phyloP scores from a whole-genome alignment of 306 rosid genomes.

The Canavalia gladiata region DNA sequence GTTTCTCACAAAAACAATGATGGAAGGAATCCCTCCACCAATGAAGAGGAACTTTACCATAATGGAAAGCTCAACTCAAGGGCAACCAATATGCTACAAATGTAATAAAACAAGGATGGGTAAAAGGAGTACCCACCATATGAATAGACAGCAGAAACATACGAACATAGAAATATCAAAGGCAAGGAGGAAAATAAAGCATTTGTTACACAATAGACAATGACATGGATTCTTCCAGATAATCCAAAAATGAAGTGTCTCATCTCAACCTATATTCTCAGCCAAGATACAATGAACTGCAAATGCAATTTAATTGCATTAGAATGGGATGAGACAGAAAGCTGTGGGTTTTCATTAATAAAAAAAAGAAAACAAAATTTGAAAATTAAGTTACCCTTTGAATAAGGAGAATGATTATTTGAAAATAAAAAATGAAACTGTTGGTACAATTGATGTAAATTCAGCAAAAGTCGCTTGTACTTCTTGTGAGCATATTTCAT shows the following conservation, averaged over 20 bases:
- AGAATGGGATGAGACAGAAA: neutral
- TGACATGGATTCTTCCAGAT: neutral
- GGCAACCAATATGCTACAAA: neutral
- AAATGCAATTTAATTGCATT: neutral
- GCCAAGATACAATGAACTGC: neutral
- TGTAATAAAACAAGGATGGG: neutral
- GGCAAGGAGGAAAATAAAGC: neutral
- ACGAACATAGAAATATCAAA: neutral
- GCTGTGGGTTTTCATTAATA: neutral
- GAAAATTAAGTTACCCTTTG: neutral
- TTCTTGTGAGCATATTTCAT: neutral
- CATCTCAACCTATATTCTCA: neutral
- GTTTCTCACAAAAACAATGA: no score
- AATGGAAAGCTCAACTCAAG: conserved; percentile 3
- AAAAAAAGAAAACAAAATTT: neutral
- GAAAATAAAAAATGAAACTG: neutral
- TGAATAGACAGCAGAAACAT: no score
- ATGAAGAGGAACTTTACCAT: neutral
- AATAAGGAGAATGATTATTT: neutral
- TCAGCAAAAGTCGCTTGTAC: neutral
- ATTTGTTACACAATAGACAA: neutral
- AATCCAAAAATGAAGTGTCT: neutral
- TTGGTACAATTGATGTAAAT: neutral
- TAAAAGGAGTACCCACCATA: neutral
- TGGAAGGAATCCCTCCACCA: neutral